Conservation (phyloP, 306 rosid species). For the Citrullus mucosospermus region DNA sequence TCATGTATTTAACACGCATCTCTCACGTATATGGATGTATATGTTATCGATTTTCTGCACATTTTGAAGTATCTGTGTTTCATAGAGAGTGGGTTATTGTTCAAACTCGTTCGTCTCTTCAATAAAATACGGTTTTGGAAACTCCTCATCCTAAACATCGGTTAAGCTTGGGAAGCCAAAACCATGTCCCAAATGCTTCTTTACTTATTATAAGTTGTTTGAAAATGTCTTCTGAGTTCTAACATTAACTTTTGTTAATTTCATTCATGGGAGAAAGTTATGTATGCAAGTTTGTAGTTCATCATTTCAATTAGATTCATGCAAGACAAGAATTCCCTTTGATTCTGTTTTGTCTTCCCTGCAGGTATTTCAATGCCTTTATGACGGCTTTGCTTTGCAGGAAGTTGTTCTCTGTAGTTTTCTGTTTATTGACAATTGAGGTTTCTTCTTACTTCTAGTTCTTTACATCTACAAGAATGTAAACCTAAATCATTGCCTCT, state of each 20-base stretch:
- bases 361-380: slow-evolving; percentile 98
- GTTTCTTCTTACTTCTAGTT: slow-evolving; percentile 15
- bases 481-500: slow-evolving; percentile 20
- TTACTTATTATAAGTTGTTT: neutral
- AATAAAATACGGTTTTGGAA: neutral
- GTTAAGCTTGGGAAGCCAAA: neutral
- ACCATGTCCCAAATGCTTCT: neutral
- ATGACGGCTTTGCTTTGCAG: slow-evolving; percentile 27
- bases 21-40: too few relatives aligned
- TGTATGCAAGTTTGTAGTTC: neutral
- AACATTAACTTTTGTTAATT: neutral
- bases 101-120: neutral
- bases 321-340: neutral
- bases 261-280: neutral
- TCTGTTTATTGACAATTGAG: slow-evolving; percentile 21
- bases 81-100: neutral
- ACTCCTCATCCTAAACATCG: neutral
- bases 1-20: too few relatives aligned
- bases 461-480: slow-evolving; percentile 8
- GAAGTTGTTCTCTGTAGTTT: slow-evolving; percentile 10
- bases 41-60: too few relatives aligned
- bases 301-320: neutral
- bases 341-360: slow-evolving; percentile 12
- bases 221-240: neutral
- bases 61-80: too few relatives aligned